Evolutionary conservation across 176 grass and related monocot genomes (phyloP).

Genomic region (Tillandsia leiboldiana): DNA sequence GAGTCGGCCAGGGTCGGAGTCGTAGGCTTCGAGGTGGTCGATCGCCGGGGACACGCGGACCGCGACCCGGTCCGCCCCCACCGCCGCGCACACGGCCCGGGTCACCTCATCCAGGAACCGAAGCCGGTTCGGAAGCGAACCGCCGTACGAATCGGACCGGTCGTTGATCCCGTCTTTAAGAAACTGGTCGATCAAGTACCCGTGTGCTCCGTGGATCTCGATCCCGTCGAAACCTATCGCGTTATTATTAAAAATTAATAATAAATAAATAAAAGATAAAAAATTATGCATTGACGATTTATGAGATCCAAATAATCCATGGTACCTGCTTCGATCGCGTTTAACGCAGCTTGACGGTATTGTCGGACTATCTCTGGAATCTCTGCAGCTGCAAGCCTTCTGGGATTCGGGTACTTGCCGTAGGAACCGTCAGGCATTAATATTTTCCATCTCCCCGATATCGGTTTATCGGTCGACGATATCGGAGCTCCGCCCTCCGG

Average conservation of each 20-base stretch:
- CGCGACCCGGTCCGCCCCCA: slow-evolving; percentile 49
- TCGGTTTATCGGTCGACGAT: slow-evolving; percentile 78
- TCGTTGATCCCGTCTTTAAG: slow-evolving; percentile 95
- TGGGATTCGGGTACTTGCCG: slow-evolving; percentile 50
- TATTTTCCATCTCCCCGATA: slow-evolving; percentile 75
- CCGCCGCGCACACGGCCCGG: slow-evolving; percentile 39
- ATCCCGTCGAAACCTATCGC: slow-evolving; percentile 78
- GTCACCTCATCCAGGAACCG: slow-evolving; percentile 67
- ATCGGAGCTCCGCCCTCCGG: slow-evolving; percentile 58
- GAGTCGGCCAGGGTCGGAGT: slow-evolving; percentile 59
- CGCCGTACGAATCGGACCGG: slow-evolving; percentile 62
- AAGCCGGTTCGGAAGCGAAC: slow-evolving; percentile 68
- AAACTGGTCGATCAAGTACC: slow-evolving; percentile 88
- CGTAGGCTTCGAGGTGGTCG: slow-evolving; percentile 80
- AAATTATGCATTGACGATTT: no score
- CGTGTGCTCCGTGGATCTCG: slow-evolving; percentile 88
- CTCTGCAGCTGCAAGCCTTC: slow-evolving; percentile 38
- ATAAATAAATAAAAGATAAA: no score
- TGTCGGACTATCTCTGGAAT: slow-evolving; percentile 68
- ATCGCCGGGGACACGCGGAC: slow-evolving; percentile 86
- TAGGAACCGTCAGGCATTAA: slow-evolving; percentile 81
- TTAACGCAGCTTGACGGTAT: slow-evolving; percentile 58
- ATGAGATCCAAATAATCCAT: no score
- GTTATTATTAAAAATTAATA: neutral
- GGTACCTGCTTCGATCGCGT: slow-evolving; percentile 82